Base-by-base conservation (phyloP, 2,329 filamentous ascomycete genomes). In the Rhynchosporium secalis region DNA sequence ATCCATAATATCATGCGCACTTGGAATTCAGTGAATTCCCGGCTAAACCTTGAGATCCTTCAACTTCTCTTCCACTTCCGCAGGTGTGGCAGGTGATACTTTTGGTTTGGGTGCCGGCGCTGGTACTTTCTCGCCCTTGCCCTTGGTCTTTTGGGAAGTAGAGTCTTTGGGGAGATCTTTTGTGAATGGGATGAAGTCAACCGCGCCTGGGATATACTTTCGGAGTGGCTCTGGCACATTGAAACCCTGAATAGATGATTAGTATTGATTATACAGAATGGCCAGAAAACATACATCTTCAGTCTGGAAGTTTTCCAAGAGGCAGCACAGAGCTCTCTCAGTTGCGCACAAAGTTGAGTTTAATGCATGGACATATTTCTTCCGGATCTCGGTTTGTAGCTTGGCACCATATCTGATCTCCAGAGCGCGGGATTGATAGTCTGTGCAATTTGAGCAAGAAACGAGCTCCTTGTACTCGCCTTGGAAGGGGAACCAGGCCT, bases 391-490 rank as follows among this genome's bases (percentile, higher is more conserved):
- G 33, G 88, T 93, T 76, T 90, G 87, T 75, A 88, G 90, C 83
- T 97, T 98, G 65, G 86, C 83, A 54, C 95, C 94, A 72, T 88
- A 96, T 63, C 95, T 86, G 71, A 99, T 96, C 77, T 98, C 94
- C 12, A 99, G 83, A 70, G 92, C 93, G 61, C 95, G 86, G 29
- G 92, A 92, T 81, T 99, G 95, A 81, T 98, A 98, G 76, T 98
- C 94, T 49, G 92, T 96, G 81, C 95, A 99, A 80, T 99, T 99
- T 65, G 92, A 96, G 83, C 93, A 96, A 26, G 91, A 96, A 56
- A 98, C 95, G 33, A 99, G 85, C 79, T 98, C 95, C 80, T 98
- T 98, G 84, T 98, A 99, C 78, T 98, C 95, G 71, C 90, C 90
- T 77, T 98, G 93, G 82, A 90, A 96, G 15, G 92, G 92, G 77